Evolutionary conservation across 2,329 filamentous ascomycete species (phyloP).

Genomic region (Penicillium decumbens): DNA sequence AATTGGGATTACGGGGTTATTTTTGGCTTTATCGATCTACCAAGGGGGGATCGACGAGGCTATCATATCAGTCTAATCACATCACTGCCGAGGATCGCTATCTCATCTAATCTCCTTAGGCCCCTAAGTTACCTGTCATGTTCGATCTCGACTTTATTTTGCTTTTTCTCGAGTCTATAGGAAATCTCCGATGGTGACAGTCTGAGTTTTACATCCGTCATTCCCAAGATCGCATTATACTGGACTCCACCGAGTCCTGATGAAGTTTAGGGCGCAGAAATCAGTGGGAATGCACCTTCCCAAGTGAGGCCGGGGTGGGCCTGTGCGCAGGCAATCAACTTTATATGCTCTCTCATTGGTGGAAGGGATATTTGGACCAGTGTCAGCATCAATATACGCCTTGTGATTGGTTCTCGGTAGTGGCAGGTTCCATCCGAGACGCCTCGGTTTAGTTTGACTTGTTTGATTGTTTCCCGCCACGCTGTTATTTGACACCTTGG

Average conservation of each 20-base stretch:
- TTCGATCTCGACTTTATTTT: background rate
- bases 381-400: slow-evolving; percentile 20
- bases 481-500: slow-evolving; percentile 11
- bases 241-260: slow-evolving; percentile 27
- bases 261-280: slow-evolving; percentile 23
- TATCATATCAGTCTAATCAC: slow-evolving; percentile 27
- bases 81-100: slow-evolving; percentile 13
- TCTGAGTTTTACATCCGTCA: slow-evolving; percentile 7
- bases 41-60: slow-evolving; percentile 23
- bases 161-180: background rate
- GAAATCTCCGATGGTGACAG: slow-evolving; percentile 6
- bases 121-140: background rate
- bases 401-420: slow-evolving; percentile 22
- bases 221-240: slow-evolving; percentile 29
- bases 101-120: slow-evolving; percentile 22
- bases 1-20: slow-evolving; percentile 13
- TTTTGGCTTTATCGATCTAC: slow-evolving; percentile 25
- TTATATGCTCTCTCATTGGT: slow-evolving; percentile 24
- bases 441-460: background rate
- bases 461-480: slow-evolving; percentile 3
- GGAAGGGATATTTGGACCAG: too few species aligned
- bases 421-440: slow-evolving; percentile 3
- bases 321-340: slow-evolving; percentile 26
- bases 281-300: slow-evolving; percentile 22
- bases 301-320: slow-evolving; percentile 15